These are phyloP conservation scores for Leccinum disarticulatum DNA, from an alignment of 768 basidiomycete species.

Conservation along the genomic window DNA sequence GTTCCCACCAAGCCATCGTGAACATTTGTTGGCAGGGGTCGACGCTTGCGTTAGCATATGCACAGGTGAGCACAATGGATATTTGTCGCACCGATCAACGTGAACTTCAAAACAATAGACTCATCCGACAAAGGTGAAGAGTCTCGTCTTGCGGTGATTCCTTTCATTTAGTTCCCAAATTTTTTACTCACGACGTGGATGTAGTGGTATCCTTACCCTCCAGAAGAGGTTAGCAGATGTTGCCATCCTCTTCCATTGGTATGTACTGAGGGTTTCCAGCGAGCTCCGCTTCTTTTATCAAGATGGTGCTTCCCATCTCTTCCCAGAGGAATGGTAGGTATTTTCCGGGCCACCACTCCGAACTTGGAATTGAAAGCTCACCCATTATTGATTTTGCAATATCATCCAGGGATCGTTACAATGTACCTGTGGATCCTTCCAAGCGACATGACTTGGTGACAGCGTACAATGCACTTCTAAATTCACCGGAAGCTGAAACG, in stretches of 20 bases:
- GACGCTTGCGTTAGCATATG: conserved; percentile 81
- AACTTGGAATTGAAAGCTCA: background rate
- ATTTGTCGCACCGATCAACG: background rate
- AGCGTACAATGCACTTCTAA: conserved; percentile 82
- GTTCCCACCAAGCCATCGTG: background rate
- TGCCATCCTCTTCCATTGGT: background rate
- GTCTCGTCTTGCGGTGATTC: conserved; percentile 69
- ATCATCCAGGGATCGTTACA: conserved; percentile 71
- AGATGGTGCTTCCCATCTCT: conserved; percentile 75
- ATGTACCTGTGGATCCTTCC: conserved; percentile 75
- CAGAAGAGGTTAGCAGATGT: conserved; percentile 57
- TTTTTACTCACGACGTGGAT: conserved; percentile 5
- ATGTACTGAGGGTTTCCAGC: conserved; percentile 28
- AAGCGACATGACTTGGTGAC: conserved; percentile 78
- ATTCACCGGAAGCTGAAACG: conserved; percentile 64
- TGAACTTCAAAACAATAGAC: conserved; percentile 39
- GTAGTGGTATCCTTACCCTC: conserved; percentile 85
- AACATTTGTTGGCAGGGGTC: conserved; percentile 56
- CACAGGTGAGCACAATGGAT: conserved; percentile 53
- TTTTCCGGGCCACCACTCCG: background rate
- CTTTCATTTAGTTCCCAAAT: background rate
- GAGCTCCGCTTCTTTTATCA: conserved; percentile 95
- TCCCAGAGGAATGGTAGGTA: conserved; percentile 83
- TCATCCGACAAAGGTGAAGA: conserved; percentile 80
- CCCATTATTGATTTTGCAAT: background rate